Evolutionary conservation across 2,329 filamentous ascomycete genomes (phyloP), one percentile per base, ranked within the genome.

Genomic region (Aspergillus niger): DNA sequence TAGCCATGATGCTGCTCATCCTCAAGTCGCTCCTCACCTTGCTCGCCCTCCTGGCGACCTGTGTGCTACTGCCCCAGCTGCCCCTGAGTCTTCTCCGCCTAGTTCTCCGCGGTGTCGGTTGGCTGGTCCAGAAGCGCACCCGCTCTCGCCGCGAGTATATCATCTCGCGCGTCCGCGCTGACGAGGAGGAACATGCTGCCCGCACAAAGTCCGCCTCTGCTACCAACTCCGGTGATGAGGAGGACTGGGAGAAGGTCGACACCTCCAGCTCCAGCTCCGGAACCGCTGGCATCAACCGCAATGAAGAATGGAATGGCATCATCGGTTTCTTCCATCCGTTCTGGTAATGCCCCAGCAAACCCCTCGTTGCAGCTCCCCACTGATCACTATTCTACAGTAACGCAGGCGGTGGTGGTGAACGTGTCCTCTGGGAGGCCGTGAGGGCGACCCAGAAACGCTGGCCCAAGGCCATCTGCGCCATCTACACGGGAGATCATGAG

Each of bases 241-340:
- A 87, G 28, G 88, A 88, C 54, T 91, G 89, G 88, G 88, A 91
- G 74, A 88, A 87, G 69, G 82, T 91, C 24, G 85, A 89, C 61
- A 77, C 81, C 38, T 77, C 82, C 69, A 80, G 80, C 32, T 76
- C 82, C 69, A 80, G 74, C 64, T 76, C 74, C 70, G 80, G 79
- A 41, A 77, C 68, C 63, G 63, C 74, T 51, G 77, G 79, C 24
- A 72, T 74, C 51, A 81, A 80, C 65, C 81, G 76, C 38, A 81
- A 83, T 60, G 80, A 84, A 66, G 83, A 89, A 49, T 97, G 91
- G 91, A 83, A 88, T 63, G 93, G 93, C 32, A 87, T 97, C 56
- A 86, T 98, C 64, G 95, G 92, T 50, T 98, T 99, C 83, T 97
- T 99, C 74, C 95, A 99, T 76, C 95, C 95, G 1, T 99, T 97